Evolutionary conservation across 441 rosid genomes (phyloP), one percentile per base, ranked within the genome.

Genomic region (Manihot esculenta): DNA sequence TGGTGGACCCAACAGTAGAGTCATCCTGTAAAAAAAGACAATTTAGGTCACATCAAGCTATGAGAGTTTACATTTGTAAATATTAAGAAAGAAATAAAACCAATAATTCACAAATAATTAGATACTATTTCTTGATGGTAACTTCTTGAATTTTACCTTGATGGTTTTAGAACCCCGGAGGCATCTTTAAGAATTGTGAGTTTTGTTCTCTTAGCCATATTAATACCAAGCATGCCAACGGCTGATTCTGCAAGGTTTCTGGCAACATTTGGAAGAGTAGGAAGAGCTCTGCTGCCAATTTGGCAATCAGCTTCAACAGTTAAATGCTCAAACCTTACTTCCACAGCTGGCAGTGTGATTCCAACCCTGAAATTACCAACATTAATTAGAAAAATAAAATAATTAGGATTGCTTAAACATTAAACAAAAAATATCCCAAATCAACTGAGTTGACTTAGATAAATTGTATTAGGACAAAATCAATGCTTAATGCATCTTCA

Each of bases 221-320:
- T 74, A 62, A 89, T 84, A 12, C 91, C 91, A 18, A 78, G 33
- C 70, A 84, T 6, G 3, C 84, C 82, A 20, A 90, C 70, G n/a
- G 63, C 68, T 5, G 92, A 82, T 68, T 93, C 94, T 17, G 78
- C 82, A 18, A 80, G 63, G 76, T 93, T 85, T 67, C 84, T 76
- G 26, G 84, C 81, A 9, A 72, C 66, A 77, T 94, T 94, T 17
- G 89, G 88, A 72, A 94, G 83, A 0, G 96, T 94, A 38, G 99
- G 99, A 59, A 94, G 81, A 33, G 97, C 99, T 70, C 99, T 78
- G 78, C 92, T 90, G 51, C 99, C 99, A 20, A 87, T 83, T 42
- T 89, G 88, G 66, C 89, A 91, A 72, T 83, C 84, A 15, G 97
- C 84, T 81, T 84, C 97, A n/a, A 94, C 87, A 1, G 74, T 86